Base-by-base conservation (phyloP, 176 grass and related monocot species). In the Triticum monococcum region DNA sequence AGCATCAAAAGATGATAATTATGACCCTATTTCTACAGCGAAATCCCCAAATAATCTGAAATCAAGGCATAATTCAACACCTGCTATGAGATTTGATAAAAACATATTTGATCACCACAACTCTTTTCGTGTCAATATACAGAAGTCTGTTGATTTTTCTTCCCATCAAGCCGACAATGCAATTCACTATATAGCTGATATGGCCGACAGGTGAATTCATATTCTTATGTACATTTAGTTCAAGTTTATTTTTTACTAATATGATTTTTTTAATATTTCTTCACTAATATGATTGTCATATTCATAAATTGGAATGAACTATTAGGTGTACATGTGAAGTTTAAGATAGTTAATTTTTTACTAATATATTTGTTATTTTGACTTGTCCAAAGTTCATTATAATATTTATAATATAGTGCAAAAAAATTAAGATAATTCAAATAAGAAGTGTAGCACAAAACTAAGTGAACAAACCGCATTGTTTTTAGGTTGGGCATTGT, bases 161-260 rank as follows among this genome's bases (percentile, higher is more conserved):
- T 77, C 74, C 11, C 74, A 32, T 77, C 74, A 77, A 22, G 8
- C 16, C 20, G 74, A 33, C 74, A 22, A 1, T 56, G 46, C 74
- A 30, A 56, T 56, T 20, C 16, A 56, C 30, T 77, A 77, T 48
- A 77, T 77, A 33, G 46, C 26, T 56, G 74, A 77, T 77, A 77
- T 77, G 74, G 46, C 46, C 11, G 74, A 77, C 48, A 77, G 46
- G 74, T 77, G 52, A 77, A 77, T 77, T 76, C 24, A 28, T 13
- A 48, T 75, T 8, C 66, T 68, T 68, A 9, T 22, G 31, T 20
- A 65, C 16, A 33, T 68, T 33, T 16, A 68, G 18, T 68, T 68
- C 7, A 70, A 18, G n/a, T 40, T 30, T 76, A 9, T 20, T 52
- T 3, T 48, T 75, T 52, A 14, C 14, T 38, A 20, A 38, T 37